phyloP scores from a whole-genome alignment of 1,139 yeast species.

The Sugiyamaella castrensis region DNA sequence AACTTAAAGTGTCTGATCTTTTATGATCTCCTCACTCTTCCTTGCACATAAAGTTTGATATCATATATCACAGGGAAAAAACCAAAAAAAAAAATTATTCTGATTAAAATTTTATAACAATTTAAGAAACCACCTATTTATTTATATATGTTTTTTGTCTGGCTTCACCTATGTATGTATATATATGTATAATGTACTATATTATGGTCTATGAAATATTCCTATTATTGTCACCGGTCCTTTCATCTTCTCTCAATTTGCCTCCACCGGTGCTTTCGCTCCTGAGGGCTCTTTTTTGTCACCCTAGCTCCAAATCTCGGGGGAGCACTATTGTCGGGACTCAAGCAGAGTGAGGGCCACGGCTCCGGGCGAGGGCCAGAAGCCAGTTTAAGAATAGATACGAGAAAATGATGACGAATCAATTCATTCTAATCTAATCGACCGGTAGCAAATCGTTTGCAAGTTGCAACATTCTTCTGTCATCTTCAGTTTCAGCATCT shows the following conservation, averaged over 20 bases:
- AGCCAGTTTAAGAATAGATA: too few species aligned
- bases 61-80: not conserved
- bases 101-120: not conserved
- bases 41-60: not conserved
- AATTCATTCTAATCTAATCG: not conserved
- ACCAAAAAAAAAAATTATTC: not conserved
- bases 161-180: not conserved
- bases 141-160: conserved; percentile 1
- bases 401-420: not conserved
- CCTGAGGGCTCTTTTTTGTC: too few species aligned
- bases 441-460: conserved; percentile 3
- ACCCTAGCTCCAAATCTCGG: too few species aligned
- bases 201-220: not conserved
- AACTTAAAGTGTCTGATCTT: conserved; percentile 15
- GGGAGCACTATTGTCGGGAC: too few species aligned
- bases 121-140: conserved; percentile 5
- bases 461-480: conserved; percentile 5
- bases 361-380: too few species aligned
- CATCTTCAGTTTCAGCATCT: conserved; percentile 6
- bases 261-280: too few species aligned
- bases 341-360: too few species aligned
- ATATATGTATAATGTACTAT: conserved; percentile 8
- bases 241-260: too few species aligned
- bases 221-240: not conserved
- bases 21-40: not conserved